Conservation (phyloP, 78 protist genomes). For the Emiliania huxleyi region DNA sequence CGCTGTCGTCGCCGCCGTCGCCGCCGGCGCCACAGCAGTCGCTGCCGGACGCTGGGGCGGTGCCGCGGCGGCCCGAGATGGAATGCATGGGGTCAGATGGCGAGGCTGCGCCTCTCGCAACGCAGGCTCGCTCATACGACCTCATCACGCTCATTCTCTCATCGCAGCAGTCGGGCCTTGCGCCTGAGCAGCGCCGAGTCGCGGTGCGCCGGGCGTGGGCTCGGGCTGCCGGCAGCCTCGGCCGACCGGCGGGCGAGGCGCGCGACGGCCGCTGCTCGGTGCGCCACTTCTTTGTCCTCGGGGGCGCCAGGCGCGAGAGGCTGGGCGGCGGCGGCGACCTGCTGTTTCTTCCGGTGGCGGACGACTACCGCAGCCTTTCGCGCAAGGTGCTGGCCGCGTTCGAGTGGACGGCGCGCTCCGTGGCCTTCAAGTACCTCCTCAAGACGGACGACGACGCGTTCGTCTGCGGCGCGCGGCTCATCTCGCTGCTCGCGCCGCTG, state of each 20-base stretch:
- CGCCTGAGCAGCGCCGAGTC: background rate
- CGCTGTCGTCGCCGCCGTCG: too few species aligned
- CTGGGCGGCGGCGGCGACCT: background rate
- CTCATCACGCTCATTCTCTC: background rate
- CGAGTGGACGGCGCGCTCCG: background rate
- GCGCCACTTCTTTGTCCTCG: background rate
- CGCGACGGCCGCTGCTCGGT: background rate
- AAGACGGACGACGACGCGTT: constrained; percentile 15
- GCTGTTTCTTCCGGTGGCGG: background rate
- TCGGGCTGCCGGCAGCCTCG: background rate
- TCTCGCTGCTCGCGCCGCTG: background rate
- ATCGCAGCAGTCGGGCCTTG: background rate
- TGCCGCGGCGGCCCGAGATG: too few species aligned
- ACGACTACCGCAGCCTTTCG: background rate
- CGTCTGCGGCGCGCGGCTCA: background rate
- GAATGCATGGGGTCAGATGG: too few species aligned
- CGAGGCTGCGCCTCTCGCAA: too few species aligned
- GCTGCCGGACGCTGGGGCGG: too few species aligned
- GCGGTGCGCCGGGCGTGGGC: background rate
- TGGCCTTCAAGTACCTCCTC: background rate
- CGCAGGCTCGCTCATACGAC: background rate
- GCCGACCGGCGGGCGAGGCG: background rate
- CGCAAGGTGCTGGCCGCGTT: background rate
- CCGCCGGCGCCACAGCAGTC: too few species aligned
- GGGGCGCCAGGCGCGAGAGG: background rate